A percentile compares a stretch with the other conserved stretches of the same genome.
phyloP scores from a whole-genome alignment of 768 basidiomycete genomes.

The Fistulinella prunicolor region DNA sequence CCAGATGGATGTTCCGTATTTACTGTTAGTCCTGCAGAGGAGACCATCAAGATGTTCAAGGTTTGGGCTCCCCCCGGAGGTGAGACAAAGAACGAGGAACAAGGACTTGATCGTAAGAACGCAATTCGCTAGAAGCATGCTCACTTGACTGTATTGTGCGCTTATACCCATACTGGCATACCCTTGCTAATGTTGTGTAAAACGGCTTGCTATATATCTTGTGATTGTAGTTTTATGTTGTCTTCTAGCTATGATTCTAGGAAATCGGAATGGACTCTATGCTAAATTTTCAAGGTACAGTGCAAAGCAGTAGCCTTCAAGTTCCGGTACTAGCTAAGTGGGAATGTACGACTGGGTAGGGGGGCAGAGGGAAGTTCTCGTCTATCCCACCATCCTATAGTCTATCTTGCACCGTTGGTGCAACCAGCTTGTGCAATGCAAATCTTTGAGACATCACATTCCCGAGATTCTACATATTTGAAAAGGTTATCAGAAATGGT shows the following conservation, averaged over 20 bases:
- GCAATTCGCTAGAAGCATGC: constrained; percentile 24
- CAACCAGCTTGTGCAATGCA: too few relatives aligned
- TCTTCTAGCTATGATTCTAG: background rate
- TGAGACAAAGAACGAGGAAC: constrained; percentile 15
- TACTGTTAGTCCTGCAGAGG: constrained; percentile 60
- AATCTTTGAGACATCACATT: too few relatives aligned
- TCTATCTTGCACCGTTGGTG: too few relatives aligned
- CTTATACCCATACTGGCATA: constrained; percentile 10
- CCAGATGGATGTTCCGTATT: constrained; percentile 63
- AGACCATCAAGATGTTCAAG: constrained; percentile 73
- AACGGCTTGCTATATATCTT: constrained; percentile 9
- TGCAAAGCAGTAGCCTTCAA: too few relatives aligned
- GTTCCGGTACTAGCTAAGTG: too few relatives aligned
- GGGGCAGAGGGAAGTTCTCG: too few relatives aligned
- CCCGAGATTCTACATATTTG: too few relatives aligned
- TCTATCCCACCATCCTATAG: too few relatives aligned
- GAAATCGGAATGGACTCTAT: too few relatives aligned
- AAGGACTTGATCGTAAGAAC: constrained; percentile 23
- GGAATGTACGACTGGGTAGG: too few relatives aligned
- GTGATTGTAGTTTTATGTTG: constrained; percentile 10
- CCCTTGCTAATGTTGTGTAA: constrained; percentile 3
- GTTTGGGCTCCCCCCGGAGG: constrained; percentile 46
- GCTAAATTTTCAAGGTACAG: too few relatives aligned
- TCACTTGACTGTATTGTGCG: constrained; percentile 1
- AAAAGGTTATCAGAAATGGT: too few relatives aligned